These are phyloP conservation scores for Cercospora zeina DNA, from an alignment of 2,329 filamentous ascomycete genomes.

Conservation along the genomic window DNA sequence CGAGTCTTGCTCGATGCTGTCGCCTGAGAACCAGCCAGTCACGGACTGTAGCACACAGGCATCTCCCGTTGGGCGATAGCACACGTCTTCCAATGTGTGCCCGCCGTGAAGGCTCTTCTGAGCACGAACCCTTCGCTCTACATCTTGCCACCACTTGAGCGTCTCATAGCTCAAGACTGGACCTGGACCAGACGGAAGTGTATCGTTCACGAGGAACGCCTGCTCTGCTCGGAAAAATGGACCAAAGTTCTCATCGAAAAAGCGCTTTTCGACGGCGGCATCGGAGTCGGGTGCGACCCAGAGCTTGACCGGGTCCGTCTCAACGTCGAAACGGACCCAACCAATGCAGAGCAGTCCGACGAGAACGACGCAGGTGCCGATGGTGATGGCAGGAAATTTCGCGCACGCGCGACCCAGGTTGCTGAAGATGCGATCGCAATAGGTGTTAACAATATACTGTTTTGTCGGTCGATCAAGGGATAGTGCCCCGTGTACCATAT, in stretches of 20 bases:
- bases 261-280: slow-evolving; percentile 88
- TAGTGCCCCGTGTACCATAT: slow-evolving; percentile 72
- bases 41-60: slow-evolving; percentile 92
- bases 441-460: slow-evolving; percentile 79
- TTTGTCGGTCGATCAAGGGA: slow-evolving; percentile 76
- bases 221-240: slow-evolving; percentile 96
- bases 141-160: slow-evolving; percentile 87
- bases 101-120: slow-evolving; percentile 70
- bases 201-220: slow-evolving; percentile 90
- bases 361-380: slow-evolving; percentile 70
- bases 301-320: slow-evolving; percentile 82
- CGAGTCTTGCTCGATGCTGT: slow-evolving; percentile 52
- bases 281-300: slow-evolving; percentile 96
- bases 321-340: slow-evolving; percentile 85
- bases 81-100: slow-evolving; percentile 76
- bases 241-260: slow-evolving; percentile 90
- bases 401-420: slow-evolving; percentile 78
- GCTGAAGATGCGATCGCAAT: slow-evolving; percentile 77
- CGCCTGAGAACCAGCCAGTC: slow-evolving; percentile 79
- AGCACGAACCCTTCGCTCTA: slow-evolving; percentile 73
- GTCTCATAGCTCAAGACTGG: slow-evolving; percentile 88
- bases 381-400: slow-evolving; percentile 80
- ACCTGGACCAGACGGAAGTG: slow-evolving; percentile 60
- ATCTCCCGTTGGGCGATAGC: slow-evolving; percentile 87
- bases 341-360: slow-evolving; percentile 80